Evolutionary conservation across 495 filamentous ascomycete species (phyloP).

Genomic region (Lepidopterella palustris): DNA sequence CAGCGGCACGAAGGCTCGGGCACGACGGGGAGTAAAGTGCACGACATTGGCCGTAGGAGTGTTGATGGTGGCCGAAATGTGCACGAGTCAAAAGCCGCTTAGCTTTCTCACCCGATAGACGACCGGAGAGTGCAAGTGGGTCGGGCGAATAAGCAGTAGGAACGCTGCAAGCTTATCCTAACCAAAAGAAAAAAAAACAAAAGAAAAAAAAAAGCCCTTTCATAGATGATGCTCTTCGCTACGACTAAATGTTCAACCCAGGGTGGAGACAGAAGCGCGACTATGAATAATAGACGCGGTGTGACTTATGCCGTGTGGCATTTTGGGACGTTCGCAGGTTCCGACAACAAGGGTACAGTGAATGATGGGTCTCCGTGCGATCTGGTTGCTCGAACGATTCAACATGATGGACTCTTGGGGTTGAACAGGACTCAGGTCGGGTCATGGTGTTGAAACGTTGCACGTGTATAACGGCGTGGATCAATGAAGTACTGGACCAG

Average conservation of each 20-base stretch:
- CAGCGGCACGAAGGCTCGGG: background rate
- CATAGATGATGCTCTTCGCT: too few relatives aligned
- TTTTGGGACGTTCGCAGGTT: background rate
- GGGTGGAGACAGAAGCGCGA: background rate
- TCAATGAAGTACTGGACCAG: background rate
- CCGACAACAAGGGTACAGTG: background rate
- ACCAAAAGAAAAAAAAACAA: too few relatives aligned
- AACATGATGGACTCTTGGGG: background rate
- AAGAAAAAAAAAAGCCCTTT: background rate
- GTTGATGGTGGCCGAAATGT: too few relatives aligned
- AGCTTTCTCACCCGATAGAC: background rate
- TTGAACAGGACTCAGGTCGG: background rate
- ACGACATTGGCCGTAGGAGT: background rate
- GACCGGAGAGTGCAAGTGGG: background rate
- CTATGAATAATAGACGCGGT: background rate
- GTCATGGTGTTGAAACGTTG: background rate
- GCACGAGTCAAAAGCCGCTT: too few relatives aligned
- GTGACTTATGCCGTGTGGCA: background rate
- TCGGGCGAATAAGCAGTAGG: background rate
- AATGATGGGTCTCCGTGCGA: background rate
- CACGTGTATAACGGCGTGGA: slow-evolving; percentile 1
- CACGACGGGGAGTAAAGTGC: background rate
- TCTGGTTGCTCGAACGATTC: background rate
- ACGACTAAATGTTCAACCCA: too few relatives aligned
- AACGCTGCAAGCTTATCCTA: background rate